Conservation (phyloP, 23 red algal genomes). For the Gracilaria gracilis region DNA sequence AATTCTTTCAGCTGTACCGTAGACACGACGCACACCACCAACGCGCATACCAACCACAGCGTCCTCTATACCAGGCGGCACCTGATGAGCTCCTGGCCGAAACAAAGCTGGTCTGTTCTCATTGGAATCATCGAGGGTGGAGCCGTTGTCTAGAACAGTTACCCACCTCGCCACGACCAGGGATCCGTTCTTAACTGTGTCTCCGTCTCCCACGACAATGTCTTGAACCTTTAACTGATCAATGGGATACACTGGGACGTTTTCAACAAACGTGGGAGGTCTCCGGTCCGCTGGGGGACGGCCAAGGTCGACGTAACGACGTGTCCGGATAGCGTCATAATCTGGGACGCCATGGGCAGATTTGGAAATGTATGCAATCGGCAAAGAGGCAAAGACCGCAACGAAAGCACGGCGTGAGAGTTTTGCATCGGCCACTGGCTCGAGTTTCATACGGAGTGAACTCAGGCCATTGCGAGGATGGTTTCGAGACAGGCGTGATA, state of each 20-base stretch:
- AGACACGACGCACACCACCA: slow-evolving; percentile 37
- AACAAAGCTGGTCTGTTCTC: slow-evolving; percentile 40
- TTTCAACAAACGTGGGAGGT: slow-evolving; percentile 39
- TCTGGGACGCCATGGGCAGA: neutral
- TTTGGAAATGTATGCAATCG: neutral
- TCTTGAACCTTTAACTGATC: slow-evolving; percentile 21
- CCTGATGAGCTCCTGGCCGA: slow-evolving; percentile 70
- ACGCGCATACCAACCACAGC: slow-evolving; percentile 63
- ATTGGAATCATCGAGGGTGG: slow-evolving; percentile 58
- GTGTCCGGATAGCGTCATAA: slow-evolving; percentile 55
- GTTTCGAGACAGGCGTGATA: neutral
- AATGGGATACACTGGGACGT: slow-evolving; percentile 35
- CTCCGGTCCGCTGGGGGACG: slow-evolving; percentile 41
- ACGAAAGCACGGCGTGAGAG: slow-evolving; percentile 1
- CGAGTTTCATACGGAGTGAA: neutral
- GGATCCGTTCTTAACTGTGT: slow-evolving; percentile 22
- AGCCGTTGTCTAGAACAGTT: slow-evolving; percentile 50
- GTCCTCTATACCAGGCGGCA: slow-evolving; percentile 53
- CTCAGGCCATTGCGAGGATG: neutral
- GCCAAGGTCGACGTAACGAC: slow-evolving; percentile 48
- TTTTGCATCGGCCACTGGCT: neutral
- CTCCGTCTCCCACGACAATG: slow-evolving; percentile 37
- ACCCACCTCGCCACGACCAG: slow-evolving; percentile 59
- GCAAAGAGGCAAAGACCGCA: neutral
- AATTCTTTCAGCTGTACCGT: slow-evolving; percentile 51